A percentile compares a stretch with the other conserved stretches of the same genome.
These are phyloP conservation scores for Plasmodium vivax DNA, from an alignment of 169 alveolate species.

Conservation along the genomic window DNA sequence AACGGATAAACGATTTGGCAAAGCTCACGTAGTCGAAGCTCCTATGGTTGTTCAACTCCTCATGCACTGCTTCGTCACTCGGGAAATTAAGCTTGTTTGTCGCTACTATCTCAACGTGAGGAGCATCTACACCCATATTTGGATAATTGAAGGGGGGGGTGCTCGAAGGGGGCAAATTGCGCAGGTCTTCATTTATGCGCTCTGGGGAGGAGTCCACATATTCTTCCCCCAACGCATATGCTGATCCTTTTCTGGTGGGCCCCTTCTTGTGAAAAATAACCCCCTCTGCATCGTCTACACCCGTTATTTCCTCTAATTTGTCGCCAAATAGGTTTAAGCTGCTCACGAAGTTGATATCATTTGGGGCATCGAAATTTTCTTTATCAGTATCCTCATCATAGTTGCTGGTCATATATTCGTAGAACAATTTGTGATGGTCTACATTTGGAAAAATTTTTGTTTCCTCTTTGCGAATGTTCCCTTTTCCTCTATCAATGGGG, in stretches of 20 bases:
- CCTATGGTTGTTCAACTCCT: background rate
- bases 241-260: background rate
- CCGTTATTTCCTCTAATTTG: conserved; percentile 1
- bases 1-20: conserved; percentile 10
- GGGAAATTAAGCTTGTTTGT: background rate
- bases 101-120: background rate
- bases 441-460: background rate
- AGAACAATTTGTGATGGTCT: conserved; percentile 30
- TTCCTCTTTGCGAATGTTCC: background rate
- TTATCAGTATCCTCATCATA: background rate
- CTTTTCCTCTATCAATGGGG: background rate
- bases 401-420: conserved; percentile 48
- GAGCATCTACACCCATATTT: background rate
- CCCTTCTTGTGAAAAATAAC: background rate
- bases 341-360: conserved; percentile 4
- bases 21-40: background rate
- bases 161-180: background rate
- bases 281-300: background rate
- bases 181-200: background rate
- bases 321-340: conserved; percentile 45
- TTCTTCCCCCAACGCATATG: background rate
- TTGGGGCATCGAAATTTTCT: background rate
- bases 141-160: background rate
- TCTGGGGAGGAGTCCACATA: background rate
- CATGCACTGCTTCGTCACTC: background rate